Base-by-base conservation (phyloP, 768 basidiomycete species). In the Postia placenta region DNA sequence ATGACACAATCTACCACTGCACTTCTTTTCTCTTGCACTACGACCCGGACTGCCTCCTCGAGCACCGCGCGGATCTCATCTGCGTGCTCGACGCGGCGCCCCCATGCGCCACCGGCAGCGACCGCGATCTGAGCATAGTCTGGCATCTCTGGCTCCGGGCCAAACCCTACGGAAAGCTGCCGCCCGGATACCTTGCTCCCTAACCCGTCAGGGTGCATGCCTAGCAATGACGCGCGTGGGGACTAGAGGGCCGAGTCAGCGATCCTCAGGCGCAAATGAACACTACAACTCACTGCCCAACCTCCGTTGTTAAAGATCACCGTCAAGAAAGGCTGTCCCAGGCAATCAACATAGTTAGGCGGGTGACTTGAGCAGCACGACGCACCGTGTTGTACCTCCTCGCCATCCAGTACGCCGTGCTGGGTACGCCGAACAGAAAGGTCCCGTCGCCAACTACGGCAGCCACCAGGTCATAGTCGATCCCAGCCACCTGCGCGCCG, bases 241-340 rank as follows among this genome's bases (percentile, higher is more conserved):
- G 81, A 78, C 74, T 79, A 53, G 17, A 24, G 30, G 15, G 30
- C 15, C n/a, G 26, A 12, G 24, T 2, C 47, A 2, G n/a, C 42
- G 17, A 12, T 47, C n/a, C n/a, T n/a, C n/a, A n/a, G n/a, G n/a
- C n/a, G n/a, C n/a, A n/a, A n/a, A n/a, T n/a, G n/a, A n/a, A n/a
- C n/a, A 33, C 30, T 33, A 17, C n/a, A 23, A 60, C 69, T 53
- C 49, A 78, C 75, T 56, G 71, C 79, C 83, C 81, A 83, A 0
- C 82, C 83, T 0, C 83, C 83, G 49, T 87, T 87, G 60, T 87
- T 87, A 12, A 88, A 63, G 0, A 87, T 69, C 53, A 87, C 68
- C 0, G 83, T 86, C 23, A 87, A 62, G 68, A 85, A 87, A 12
- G 57, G 52, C 52, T 48, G 30, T 14, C 22, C 14, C n/a, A 20